Conservation (phyloP, 257 asterid genomes). For the Scutellaria baicalensis region DNA sequence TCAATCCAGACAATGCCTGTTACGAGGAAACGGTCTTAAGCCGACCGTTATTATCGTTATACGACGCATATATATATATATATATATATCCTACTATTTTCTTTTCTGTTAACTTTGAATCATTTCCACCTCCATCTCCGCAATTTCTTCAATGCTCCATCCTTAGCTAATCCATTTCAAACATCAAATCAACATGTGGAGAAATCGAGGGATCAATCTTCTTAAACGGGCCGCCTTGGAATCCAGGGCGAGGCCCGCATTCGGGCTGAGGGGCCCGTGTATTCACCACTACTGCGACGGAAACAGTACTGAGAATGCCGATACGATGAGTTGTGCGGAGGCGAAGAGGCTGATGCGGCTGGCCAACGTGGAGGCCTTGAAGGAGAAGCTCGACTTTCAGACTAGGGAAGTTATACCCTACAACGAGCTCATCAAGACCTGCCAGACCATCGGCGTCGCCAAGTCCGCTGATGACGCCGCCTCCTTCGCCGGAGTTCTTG, state of each 20-base stretch:
- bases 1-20: background rate
- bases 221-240: slow-evolving; percentile 20
- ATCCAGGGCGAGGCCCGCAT: background rate
- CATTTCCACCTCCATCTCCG: background rate
- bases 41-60: slow-evolving; percentile 9
- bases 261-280: background rate
- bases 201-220: slow-evolving; percentile 13
- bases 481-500: slow-evolving; percentile 64
- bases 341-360: slow-evolving; percentile 80
- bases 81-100: background rate
- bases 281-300: background rate
- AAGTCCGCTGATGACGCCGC: slow-evolving; percentile 54
- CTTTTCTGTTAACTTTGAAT: background rate
- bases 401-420: slow-evolving; percentile 55
- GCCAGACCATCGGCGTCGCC: slow-evolving; percentile 56
- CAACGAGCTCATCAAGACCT: slow-evolving; percentile 43
- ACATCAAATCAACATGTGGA: slow-evolving; percentile 20
- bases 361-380: slow-evolving; percentile 71
- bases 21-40: slow-evolving; percentile 16
- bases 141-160: slow-evolving; percentile 10
- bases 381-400: slow-evolving; percentile 58
- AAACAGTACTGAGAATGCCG: background rate
- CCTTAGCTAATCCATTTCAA: background rate
- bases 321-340: slow-evolving; percentile 46
- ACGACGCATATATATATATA: too few relatives aligned